These are phyloP conservation scores for Penicillium sp. DNA, from an alignment of 2,329 filamentous ascomycete genomes.

Conservation along the genomic window DNA sequence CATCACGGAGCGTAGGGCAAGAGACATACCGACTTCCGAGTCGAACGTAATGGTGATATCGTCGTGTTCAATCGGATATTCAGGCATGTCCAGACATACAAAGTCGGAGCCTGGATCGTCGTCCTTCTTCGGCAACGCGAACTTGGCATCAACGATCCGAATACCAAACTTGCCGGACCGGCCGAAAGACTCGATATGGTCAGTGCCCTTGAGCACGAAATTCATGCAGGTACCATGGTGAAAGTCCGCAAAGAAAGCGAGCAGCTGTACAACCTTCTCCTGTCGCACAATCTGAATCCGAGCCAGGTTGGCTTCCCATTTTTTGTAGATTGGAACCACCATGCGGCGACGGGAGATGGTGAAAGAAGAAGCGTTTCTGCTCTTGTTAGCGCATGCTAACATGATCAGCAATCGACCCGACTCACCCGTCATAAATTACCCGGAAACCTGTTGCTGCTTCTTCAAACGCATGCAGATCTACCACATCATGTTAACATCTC, in stretches of 20 bases:
- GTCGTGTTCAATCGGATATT: constrained; percentile 88
- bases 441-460: constrained; percentile 73
- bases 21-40: constrained; percentile 65
- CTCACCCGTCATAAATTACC: constrained; percentile 66
- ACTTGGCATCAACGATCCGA: constrained; percentile 85
- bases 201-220: constrained; percentile 78
- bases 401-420: constrained; percentile 14
- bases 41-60: constrained; percentile 87
- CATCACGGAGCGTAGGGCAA: neutral
- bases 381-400: neutral
- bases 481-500: constrained; percentile 13
- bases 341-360: constrained; percentile 79
- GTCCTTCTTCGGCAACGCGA: constrained; percentile 66
- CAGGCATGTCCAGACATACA: constrained; percentile 79
- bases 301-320: constrained; percentile 80
- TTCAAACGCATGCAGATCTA: constrained; percentile 75
- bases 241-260: constrained; percentile 87
- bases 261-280: constrained; percentile 70
- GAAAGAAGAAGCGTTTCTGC: constrained; percentile 65
- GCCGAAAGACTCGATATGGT: constrained; percentile 70
- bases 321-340: constrained; percentile 91
- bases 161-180: constrained; percentile 67
- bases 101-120: constrained; percentile 62
- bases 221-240: constrained; percentile 84
- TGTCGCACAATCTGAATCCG: constrained; percentile 76